Conservation (phyloP, 225 moss, liverwort and hornwort genomes). For the Antitrichia curtipendula region DNA sequence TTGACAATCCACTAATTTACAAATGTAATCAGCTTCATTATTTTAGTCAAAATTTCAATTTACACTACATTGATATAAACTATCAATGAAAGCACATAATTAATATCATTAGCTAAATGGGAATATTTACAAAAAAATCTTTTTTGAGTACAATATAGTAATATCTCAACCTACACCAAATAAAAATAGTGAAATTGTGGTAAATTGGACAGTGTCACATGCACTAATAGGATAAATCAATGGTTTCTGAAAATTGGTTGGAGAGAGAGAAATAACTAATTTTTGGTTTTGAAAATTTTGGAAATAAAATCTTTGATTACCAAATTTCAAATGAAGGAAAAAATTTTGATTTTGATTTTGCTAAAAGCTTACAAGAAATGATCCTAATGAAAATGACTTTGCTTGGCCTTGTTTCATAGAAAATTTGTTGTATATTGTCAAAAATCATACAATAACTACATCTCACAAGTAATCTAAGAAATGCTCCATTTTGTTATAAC, state of each 20-base stretch:
- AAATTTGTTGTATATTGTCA: neutral
- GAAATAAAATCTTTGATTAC: neutral
- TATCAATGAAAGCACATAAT: rapidly evolving
- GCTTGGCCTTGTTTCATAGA: neutral
- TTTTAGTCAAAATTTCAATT: neutral
- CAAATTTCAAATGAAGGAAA: neutral
- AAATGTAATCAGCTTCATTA: too few relatives aligned
- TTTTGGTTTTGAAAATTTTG: too few relatives aligned
- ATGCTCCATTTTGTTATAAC: rapidly evolving
- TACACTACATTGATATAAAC: neutral
- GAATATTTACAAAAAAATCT: neutral
- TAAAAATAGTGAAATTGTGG: neutral
- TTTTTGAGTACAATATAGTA: neutral
- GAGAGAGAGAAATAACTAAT: neutral
- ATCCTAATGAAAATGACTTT: neutral
- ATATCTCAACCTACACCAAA: neutral
- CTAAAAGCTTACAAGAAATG: neutral
- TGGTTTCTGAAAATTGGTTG: rapidly evolving
- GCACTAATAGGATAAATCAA: neutral
- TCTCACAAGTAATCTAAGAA: neutral
- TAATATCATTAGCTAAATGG: neutral
- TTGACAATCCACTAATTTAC: rapidly evolving
- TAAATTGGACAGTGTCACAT: neutral
- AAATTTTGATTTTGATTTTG: neutral
- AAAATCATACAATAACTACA: neutral